Evolutionary conservation across 176 grass and related monocot species (phyloP), one percentile per base, ranked within the genome.

Genomic region (Bothriochloa decipiens): DNA sequence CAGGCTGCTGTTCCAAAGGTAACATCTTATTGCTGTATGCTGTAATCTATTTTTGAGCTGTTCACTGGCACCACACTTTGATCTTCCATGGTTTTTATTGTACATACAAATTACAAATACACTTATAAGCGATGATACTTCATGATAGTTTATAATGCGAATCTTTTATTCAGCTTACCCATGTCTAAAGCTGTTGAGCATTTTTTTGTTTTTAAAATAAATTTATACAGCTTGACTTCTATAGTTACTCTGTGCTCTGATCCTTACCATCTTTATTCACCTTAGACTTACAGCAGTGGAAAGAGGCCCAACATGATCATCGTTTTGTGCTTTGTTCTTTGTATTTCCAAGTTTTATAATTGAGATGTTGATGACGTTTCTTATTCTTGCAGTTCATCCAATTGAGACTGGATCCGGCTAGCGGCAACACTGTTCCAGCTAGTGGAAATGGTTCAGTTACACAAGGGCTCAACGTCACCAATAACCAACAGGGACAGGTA

Each of bases 1-100:
- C 96, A 98, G 85, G 96, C 96, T 41, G 96, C 96, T 77, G 96
- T 98, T 68, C 96, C 96, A 66, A 98, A 98, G 92, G 96, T 98
- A 95, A 52, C 35, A 78, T 72, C 41, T 11, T 71, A 12, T 40
- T 79, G 43, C 15, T 70, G 29, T 63, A 9, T 71, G 47, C 46
- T 35, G 57, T 43, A 18, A 41, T 84, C 43, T 68, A 75, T 68
- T 41, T 73, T 84, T 84, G 36, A 84, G 20, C 61, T 80, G 41
- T 72, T 29, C 33, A 22, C n/a, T 67, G 43, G 15, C 6, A 58
- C 65, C 55, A 1, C 25, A 53, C 73, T 14, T 9, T n/a, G 7
- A 65, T 23, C 67, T 41, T 81, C 5, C n/a, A 22, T 5, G 0
- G 1, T 17, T 43, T 77, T 40, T 23, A 5, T 32, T 26, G 33